Conservation (phyloP, 306 rosid genomes). For the Vigna hirtella region DNA sequence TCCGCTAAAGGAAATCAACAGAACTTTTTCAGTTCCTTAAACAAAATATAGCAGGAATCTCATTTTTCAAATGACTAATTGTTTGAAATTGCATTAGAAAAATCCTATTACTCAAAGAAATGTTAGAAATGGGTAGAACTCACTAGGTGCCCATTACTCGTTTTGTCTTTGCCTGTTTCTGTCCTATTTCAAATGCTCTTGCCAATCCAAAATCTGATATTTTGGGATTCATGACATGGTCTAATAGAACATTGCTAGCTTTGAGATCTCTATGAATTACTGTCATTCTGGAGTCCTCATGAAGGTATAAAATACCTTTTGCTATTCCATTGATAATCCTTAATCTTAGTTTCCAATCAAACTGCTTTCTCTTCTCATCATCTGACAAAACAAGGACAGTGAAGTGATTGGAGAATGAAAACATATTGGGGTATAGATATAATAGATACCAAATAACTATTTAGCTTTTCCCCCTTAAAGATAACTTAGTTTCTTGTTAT, state of each 20-base stretch:
- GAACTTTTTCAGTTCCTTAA: neutral
- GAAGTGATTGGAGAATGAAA: neutral
- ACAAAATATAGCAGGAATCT: too few relatives aligned
- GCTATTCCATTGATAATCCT: slow-evolving; percentile 1
- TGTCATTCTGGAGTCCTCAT: neutral
- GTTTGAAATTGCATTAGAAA: neutral
- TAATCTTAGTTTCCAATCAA: neutral
- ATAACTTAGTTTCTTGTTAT: neutral
- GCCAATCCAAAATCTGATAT: slow-evolving; percentile 15
- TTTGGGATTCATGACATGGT: neutral
- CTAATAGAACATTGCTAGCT: neutral
- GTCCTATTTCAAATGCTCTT: neutral
- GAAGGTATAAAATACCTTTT: slow-evolving; percentile 11
- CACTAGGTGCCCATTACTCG: slow-evolving; percentile 37
- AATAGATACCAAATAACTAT: neutral
- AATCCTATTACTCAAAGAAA: neutral
- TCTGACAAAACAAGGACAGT: neutral
- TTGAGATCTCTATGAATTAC: slow-evolving; percentile 2
- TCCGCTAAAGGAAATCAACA: slow-evolving; percentile 38
- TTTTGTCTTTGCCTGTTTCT: neutral
- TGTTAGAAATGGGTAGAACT: neutral
- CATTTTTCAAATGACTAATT: neutral
- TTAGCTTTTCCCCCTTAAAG: too few relatives aligned
- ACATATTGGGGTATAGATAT: neutral
- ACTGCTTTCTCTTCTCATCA: neutral